A percentile compares a stretch with the other conserved stretches of the same genome.
Evolutionary conservation across 345 rosid species (phyloP).

Genomic region (Triadica sebifera): DNA sequence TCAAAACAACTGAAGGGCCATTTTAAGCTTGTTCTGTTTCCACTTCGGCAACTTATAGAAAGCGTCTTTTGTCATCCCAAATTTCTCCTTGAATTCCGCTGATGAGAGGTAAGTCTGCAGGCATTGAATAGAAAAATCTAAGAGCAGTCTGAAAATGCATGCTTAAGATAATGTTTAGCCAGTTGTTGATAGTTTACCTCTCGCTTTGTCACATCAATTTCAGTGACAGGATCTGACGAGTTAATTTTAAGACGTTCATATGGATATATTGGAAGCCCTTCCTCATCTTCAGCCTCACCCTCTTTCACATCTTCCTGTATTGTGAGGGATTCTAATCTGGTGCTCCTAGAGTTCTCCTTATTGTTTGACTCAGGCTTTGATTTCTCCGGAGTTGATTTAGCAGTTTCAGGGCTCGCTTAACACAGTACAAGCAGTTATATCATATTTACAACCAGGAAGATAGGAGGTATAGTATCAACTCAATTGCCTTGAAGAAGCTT

Average conservation of each 20-base stretch:
- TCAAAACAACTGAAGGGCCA: constrained; percentile 79
- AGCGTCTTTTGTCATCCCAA: constrained; percentile 75
- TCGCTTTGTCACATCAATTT: constrained; percentile 90
- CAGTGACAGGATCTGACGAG: constrained; percentile 65
- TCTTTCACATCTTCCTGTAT: constrained; percentile 89
- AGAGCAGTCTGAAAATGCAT: constrained; percentile 1
- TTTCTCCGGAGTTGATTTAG: constrained; percentile 24
- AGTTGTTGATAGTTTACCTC: constrained; percentile 54
- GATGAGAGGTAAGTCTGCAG: constrained; percentile 74
- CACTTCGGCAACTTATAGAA: constrained; percentile 91
- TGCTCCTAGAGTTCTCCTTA: constrained; percentile 65
- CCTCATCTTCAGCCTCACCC: constrained; percentile 91
- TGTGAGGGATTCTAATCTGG: constrained; percentile 70
- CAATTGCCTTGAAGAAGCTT: neutral
- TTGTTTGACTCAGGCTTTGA: constrained; percentile 41
- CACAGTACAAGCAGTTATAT: constrained; percentile 22
- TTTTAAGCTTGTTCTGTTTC: constrained; percentile 98
- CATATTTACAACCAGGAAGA: constrained; percentile 7
- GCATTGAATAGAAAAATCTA: constrained; percentile 7
- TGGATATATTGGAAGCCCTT: constrained; percentile 70
- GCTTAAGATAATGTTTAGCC: neutral
- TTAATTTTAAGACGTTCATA: constrained; percentile 73
- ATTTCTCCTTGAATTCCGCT: constrained; percentile 81
- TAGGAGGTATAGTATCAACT: neutral
- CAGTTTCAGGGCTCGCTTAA: constrained; percentile 55